These are phyloP conservation scores for Coemansia sp. DNA, from an alignment of 192 early-diverging fungal genomes.

Conservation along the genomic window DNA sequence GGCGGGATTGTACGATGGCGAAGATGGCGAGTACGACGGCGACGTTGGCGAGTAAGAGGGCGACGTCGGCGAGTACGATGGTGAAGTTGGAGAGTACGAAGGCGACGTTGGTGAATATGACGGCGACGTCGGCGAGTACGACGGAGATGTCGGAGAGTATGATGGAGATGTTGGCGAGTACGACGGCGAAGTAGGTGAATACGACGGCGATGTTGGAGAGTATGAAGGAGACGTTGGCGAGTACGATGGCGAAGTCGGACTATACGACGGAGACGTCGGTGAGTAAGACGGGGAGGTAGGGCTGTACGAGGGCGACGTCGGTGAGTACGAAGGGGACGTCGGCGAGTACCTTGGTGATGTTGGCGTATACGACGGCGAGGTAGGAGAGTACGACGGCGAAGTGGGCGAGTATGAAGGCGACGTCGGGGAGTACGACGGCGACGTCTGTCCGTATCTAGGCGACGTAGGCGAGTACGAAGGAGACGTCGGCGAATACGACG, in stretches of 20 bases:
- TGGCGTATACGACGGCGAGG: conserved; percentile 66
- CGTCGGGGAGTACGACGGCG: conserved; percentile 74
- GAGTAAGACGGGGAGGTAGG: conserved; percentile 65
- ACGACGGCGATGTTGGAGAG: conserved; percentile 60
- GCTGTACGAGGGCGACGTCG: conserved; percentile 68
- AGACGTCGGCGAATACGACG: conserved; percentile 59
- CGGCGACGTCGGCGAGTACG: conserved; percentile 59
- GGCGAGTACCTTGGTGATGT: conserved; percentile 65
- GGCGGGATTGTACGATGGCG: conserved; percentile 66
- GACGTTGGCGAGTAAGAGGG: conserved; percentile 73
- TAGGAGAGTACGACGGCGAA: conserved; percentile 60
- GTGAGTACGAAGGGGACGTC: conserved; percentile 71
- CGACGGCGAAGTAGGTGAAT: conserved; percentile 33
- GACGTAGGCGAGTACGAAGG: conserved; percentile 76
- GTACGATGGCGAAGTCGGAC: conserved; percentile 65
- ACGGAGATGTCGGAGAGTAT: conserved; percentile 69
- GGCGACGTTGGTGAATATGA: conserved; percentile 67
- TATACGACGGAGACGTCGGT: conserved; percentile 67
- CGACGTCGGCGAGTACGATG: conserved; percentile 68
- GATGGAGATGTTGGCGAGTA: conserved; percentile 71
- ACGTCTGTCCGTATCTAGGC: conserved; percentile 76
- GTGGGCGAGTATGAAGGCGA: conserved; percentile 70
- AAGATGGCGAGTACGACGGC: conserved; percentile 76
- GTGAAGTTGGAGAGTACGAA: conserved; percentile 28
- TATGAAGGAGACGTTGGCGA: conserved; percentile 77